These are phyloP conservation scores for Adansonia rubrostipa DNA, from an alignment of 441 rosid species.

Conservation along the genomic window DNA sequence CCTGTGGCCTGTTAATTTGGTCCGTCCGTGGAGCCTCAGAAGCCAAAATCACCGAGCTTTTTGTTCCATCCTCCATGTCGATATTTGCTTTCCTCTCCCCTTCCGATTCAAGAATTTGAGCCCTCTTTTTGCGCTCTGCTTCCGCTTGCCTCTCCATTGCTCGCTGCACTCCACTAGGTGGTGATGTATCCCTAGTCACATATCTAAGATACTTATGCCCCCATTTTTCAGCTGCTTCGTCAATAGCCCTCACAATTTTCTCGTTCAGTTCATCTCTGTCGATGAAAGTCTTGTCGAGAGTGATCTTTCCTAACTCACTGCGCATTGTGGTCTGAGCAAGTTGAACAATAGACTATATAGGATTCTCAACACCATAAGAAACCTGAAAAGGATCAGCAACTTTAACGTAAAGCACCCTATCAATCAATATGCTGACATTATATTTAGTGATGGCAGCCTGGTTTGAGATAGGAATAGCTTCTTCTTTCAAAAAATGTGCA, in stretches of 20 bases:
- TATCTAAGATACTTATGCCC: constrained; percentile 4
- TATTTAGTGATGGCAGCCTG: constrained; percentile 17
- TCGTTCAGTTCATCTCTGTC: constrained; percentile 8
- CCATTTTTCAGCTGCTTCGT: constrained; percentile 16
- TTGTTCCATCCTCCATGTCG: constrained; percentile 38
- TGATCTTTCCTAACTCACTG: constrained; percentile 16
- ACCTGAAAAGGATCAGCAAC: neutral
- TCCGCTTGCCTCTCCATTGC: constrained; percentile 46
- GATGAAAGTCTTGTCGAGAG: constrained; percentile 15
- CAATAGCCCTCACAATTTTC: constrained; percentile 7
- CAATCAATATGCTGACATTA: constrained; percentile 10
- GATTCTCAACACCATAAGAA: constrained; percentile 17
- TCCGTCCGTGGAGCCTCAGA: neutral
- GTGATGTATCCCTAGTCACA: constrained; percentile 33
- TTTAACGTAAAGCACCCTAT: constrained; percentile 19
- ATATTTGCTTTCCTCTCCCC: constrained; percentile 39
- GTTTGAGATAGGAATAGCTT: neutral
- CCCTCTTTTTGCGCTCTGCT: constrained; percentile 41
- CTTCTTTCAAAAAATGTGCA: constrained; percentile 16
- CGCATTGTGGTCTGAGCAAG: constrained; percentile 25
- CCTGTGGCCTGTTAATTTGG: constrained; percentile 30
- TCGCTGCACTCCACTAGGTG: constrained; percentile 37
- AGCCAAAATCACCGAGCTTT: constrained; percentile 22
- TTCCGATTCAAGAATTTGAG: constrained; percentile 37
- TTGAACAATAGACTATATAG: neutral